Base-by-base conservation (phyloP, 2,329 filamentous ascomycete species). In the Diaporthe australafricana region DNA sequence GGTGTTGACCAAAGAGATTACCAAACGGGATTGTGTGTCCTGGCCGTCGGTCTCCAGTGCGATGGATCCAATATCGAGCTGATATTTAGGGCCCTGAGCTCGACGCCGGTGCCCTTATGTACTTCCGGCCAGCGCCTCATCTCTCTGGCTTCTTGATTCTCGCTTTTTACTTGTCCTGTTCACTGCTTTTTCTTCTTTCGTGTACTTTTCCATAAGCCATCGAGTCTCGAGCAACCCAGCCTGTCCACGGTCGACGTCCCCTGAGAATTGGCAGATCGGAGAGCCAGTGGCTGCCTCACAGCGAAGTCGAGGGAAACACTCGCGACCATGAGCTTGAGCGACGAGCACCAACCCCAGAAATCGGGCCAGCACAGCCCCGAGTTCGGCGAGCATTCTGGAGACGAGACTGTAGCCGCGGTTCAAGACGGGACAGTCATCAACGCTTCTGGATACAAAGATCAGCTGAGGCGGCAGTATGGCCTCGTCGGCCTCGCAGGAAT, bases 361-460 rank as follows among this genome's bases (percentile, higher is more conserved):
- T 32, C 68, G n/a, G 74, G 75, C 12, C 40, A 62, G 45, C 50
- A 38, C 40, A 72, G 60, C 27, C 70, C 72, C 20, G 72, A 74
- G 25, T 50, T 38, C 1, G 72, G 66, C 25, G 76, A 73, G 50
- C 76, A 75, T 70, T 70, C 70, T 6, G 79, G 80, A 53, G 74
- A 81, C 52, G 80, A 84, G 65, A 81, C 77, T 0, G 74, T 83
- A 17, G 78, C 76, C 38, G 79, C 78, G 11, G 75, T 82, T 30
- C 77, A 81, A 50, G 75, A 79, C 52, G 84, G 85, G 14, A 80
- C 84, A 40, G 77, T 85, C n/a, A 79, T 92, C 77, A 92, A 92
- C 76, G 89, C 89, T 1, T 90, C 90, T 2, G 90, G 90, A 7
- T 89, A 92, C 79, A 84, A 83, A 73, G 90, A 92, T 78, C 89